Conservation (phyloP, 176 grass and related monocot species). For the Eleusine coracana region DNA sequence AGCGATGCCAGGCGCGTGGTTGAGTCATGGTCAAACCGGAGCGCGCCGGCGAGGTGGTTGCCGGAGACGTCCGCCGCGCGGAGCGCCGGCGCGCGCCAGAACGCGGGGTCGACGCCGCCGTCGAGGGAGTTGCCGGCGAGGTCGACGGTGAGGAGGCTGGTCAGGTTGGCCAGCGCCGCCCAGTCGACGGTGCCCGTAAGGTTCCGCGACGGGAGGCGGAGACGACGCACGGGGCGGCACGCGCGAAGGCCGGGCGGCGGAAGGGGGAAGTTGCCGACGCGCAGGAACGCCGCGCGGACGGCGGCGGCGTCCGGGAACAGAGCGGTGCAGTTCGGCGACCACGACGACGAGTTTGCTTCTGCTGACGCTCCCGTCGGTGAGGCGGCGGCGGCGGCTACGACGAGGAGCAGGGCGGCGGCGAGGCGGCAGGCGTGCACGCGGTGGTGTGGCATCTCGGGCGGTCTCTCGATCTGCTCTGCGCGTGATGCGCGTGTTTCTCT, state of each 20-base stretch:
- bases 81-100: conserved; percentile 66
- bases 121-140: conserved; percentile 71
- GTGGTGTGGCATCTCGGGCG: conserved; percentile 3
- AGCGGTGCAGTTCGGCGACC: conserved; percentile 29
- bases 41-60: conserved; percentile 52
- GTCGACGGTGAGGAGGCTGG: conserved; percentile 57
- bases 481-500: conserved; percentile 8
- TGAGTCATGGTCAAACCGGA: conserved; percentile 33
- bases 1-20: conserved; percentile 33
- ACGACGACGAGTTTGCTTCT: not conserved
- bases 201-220: conserved; percentile 43
- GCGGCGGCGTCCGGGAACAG: conserved; percentile 24
- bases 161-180: conserved; percentile 48
- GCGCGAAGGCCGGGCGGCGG: not conserved
- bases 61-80: conserved; percentile 53
- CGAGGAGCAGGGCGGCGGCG: conserved; percentile 12
- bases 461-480: not conserved
- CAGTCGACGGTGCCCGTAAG: conserved; percentile 62
- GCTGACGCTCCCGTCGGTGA: not conserved
- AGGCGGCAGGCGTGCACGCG: not conserved
- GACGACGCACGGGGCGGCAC: conserved; percentile 37
- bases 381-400: not conserved
- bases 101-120: conserved; percentile 40
- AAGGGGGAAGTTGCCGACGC: conserved; percentile 49
- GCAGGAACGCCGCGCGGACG: conserved; percentile 56